These are phyloP conservation scores for Ophiognomonia clavigignenti-juglandacearum DNA, from an alignment of 2,329 filamentous ascomycete species.

Conservation along the genomic window DNA sequence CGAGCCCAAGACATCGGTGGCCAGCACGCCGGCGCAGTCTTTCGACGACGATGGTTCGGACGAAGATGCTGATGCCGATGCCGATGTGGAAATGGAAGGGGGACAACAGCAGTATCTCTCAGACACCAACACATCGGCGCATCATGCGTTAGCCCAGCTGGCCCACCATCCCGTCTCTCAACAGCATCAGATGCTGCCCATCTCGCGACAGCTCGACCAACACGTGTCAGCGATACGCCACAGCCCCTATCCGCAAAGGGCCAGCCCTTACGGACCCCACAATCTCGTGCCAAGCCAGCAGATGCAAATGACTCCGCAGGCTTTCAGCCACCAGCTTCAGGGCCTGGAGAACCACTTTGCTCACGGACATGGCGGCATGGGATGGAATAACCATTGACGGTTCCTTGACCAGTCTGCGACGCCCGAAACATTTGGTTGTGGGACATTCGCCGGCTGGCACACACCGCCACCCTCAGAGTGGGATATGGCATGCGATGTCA, in stretches of 20 bases:
- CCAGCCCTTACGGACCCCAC: neutral
- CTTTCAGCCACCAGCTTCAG: conserved; percentile 11
- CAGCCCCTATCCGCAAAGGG: conserved; percentile 5
- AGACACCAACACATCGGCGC: conserved; percentile 2
- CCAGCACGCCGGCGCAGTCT: conserved; percentile 10
- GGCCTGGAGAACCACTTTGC: conserved; percentile 5
- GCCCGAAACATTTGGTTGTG: neutral
- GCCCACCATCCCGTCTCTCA: conserved; percentile 2
- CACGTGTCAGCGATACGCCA: conserved; percentile 6
- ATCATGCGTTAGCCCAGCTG: conserved; percentile 3
- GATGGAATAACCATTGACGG: conserved; percentile 16
- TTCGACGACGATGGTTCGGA: conserved; percentile 4
- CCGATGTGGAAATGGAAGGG: conserved; percentile 12
- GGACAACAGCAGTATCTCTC: conserved; percentile 6
- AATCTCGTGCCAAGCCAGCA: conserved; percentile 13
- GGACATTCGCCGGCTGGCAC: conserved; percentile 7
- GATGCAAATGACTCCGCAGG: conserved; percentile 11
- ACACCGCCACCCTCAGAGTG: conserved; percentile 2
- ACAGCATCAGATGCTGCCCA: neutral
- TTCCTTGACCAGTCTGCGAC: conserved; percentile 8
- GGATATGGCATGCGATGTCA: conserved; percentile 6
- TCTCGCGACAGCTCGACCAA: neutral
- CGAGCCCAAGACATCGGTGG: conserved; percentile 13
- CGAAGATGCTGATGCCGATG: conserved; percentile 5
- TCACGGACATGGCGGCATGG: conserved; percentile 9